Evolutionary conservation across 306 rosid genomes (phyloP).

Genomic region (Purshia tridentata): DNA sequence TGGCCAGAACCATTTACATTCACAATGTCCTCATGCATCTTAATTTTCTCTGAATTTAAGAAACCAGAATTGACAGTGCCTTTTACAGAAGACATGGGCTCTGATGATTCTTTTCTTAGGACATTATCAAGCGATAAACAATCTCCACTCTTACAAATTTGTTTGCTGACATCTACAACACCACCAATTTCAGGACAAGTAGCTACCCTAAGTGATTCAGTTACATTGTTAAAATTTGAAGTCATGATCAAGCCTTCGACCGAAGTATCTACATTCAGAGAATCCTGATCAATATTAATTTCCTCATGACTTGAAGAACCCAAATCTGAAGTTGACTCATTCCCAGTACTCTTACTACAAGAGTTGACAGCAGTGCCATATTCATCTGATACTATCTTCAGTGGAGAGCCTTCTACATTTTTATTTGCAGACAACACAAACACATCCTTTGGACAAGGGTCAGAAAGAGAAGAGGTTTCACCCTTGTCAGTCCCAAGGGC

Average conservation of each 20-base stretch:
- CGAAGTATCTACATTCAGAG: slow-evolving; percentile 38
- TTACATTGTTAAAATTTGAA: slow-evolving; percentile 27
- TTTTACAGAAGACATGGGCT: slow-evolving; percentile 29
- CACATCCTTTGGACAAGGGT: slow-evolving; percentile 25
- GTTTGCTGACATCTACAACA: slow-evolving; percentile 36
- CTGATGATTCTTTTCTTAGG: slow-evolving; percentile 36
- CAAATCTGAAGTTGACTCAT: slow-evolving; percentile 34
- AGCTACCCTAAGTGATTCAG: slow-evolving; percentile 31
- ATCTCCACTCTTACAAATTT: slow-evolving; percentile 36
- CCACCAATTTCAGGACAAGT: slow-evolving; percentile 35
- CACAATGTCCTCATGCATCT: slow-evolving; percentile 29
- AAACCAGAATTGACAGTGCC: slow-evolving; percentile 33
- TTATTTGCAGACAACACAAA: slow-evolving; percentile 33
- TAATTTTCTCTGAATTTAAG: slow-evolving; percentile 32
- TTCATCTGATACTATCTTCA: slow-evolving; percentile 34
- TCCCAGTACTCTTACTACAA: slow-evolving; percentile 35
- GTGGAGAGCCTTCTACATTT: slow-evolving; percentile 28
- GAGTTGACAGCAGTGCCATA: slow-evolving; percentile 37
- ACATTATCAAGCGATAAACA: slow-evolving; percentile 30
- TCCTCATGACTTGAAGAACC: slow-evolving; percentile 31
- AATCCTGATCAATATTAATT: slow-evolving; percentile 29
- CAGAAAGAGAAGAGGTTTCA: slow-evolving; percentile 28
- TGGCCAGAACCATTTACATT: slow-evolving; percentile 28
- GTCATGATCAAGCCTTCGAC: slow-evolving; percentile 29
- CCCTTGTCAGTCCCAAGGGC: slow-evolving; percentile 30